Evolutionary conservation across 176 grass and related monocot genomes (phyloP).

Genomic region (Rhynchospora tenuis): DNA sequence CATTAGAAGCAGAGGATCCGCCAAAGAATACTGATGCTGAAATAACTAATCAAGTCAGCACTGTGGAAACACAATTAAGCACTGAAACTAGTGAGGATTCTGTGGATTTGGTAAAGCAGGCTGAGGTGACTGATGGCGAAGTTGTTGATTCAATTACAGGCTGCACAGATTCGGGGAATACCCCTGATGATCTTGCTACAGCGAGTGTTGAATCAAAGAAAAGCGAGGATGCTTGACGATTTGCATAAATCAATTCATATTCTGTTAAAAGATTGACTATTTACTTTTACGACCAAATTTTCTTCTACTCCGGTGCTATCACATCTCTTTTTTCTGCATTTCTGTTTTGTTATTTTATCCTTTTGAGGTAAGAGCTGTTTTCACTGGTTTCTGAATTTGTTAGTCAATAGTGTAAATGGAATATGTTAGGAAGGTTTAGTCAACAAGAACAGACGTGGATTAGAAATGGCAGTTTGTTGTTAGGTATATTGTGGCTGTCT

Average conservation of each 20-base stretch:
- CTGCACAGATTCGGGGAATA: not conserved
- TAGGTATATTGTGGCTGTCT: not conserved
- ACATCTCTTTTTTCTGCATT: not conserved
- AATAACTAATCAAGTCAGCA: constrained; percentile 6
- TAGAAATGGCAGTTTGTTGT: not conserved
- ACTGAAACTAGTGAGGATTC: constrained; percentile 23
- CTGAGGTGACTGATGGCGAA: constrained; percentile 20
- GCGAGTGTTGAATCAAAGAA: not conserved
- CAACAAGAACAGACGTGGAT: not conserved
- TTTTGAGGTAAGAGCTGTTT: not conserved
- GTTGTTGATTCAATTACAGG: constrained; percentile 31
- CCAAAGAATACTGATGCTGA: not conserved
- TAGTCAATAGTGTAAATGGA: constrained; percentile 5
- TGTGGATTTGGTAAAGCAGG: constrained; percentile 14
- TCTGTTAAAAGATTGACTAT: not conserved
- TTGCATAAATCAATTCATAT: not conserved
- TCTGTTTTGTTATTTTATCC: not conserved
- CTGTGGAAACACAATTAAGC: constrained; percentile 23
- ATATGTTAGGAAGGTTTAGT: not conserved
- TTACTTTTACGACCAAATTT: not conserved
- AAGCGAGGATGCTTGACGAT: constrained; percentile 13
- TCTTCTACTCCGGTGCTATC: not conserved
- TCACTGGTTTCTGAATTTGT: not conserved
- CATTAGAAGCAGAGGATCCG: not conserved
- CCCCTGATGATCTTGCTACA: constrained; percentile 23